These are phyloP conservation scores for Salix koriyanagi DNA, from an alignment of 345 rosid genomes.

Conservation along the genomic window DNA sequence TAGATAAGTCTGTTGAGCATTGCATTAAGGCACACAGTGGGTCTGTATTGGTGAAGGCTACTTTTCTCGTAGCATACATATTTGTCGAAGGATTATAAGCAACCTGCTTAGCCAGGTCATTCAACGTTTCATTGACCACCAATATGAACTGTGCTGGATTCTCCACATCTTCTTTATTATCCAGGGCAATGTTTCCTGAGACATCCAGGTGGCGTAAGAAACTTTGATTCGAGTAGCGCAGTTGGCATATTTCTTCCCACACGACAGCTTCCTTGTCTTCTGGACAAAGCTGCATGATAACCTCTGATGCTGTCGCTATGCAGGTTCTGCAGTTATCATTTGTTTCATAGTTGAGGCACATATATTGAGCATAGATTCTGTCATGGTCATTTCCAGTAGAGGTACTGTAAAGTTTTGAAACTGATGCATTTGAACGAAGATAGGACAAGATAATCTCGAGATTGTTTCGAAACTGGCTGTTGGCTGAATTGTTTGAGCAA, in stretches of 20 bases:
- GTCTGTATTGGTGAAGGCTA: not conserved
- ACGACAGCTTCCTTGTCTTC: slow-evolving; percentile 22
- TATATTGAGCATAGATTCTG: slow-evolving; percentile 28
- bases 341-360: slow-evolving; percentile 33
- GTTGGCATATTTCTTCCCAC: slow-evolving; percentile 39
- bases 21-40: slow-evolving; percentile 29
- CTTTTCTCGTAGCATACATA: slow-evolving; percentile 13
- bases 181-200: slow-evolving; percentile 16
- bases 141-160: slow-evolving; percentile 21
- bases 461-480: slow-evolving; percentile 4
- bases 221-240: slow-evolving; percentile 26
- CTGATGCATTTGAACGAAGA: slow-evolving; percentile 18
- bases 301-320: slow-evolving; percentile 7
- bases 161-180: slow-evolving; percentile 13
- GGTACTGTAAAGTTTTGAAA: slow-evolving; percentile 4
- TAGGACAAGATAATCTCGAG: not conserved
- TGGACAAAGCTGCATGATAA: slow-evolving; percentile 22
- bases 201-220: slow-evolving; percentile 30
- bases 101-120: slow-evolving; percentile 15
- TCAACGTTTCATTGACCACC: slow-evolving; percentile 23
- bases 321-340: slow-evolving; percentile 18
- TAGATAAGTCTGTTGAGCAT: slow-evolving; percentile 33
- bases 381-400: slow-evolving; percentile 16
- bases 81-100: slow-evolving; percentile 9
- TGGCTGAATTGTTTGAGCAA: slow-evolving; percentile 2